phyloP scores from a whole-genome alignment of 2,329 filamentous ascomycete genomes.

The Orbilia blumenaviensis region DNA sequence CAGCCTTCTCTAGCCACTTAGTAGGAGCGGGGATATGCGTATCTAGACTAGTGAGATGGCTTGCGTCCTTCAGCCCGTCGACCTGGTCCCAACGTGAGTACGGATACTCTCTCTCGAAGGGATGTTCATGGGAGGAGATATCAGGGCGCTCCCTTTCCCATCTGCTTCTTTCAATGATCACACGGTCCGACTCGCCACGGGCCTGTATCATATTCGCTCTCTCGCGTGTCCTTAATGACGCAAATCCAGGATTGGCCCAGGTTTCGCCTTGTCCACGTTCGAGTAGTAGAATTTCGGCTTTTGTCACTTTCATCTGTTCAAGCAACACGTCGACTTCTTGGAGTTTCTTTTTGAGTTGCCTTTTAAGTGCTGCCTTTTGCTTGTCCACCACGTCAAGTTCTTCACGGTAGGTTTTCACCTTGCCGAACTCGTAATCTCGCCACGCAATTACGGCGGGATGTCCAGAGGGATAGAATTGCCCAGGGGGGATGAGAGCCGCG shows the following conservation, averaged over 20 bases:
- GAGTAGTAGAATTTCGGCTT: conserved; percentile 31
- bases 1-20: no score
- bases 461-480: conserved; percentile 18
- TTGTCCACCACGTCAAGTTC: background rate
- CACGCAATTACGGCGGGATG: conserved; percentile 18
- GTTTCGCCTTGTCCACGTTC: conserved; percentile 34
- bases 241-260: conserved; percentile 23
- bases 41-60: no score
- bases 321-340: background rate
- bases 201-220: background rate
- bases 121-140: no score
- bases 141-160: no score
- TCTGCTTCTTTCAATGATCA: background rate
- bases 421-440: background rate
- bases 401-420: background rate
- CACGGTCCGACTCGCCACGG: background rate
- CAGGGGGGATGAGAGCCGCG: background rate
- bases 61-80: no score
- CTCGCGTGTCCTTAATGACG: background rate
- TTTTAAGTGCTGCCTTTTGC: background rate
- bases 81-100: background rate
- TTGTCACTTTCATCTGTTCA: conserved; percentile 27
- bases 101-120: no score
- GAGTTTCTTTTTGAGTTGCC: conserved; percentile 8
- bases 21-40: no score